Evolutionary conservation across 1,284 basidiomycete genomes (phyloP).

Genomic region (Ceratobasidium sp.): DNA sequence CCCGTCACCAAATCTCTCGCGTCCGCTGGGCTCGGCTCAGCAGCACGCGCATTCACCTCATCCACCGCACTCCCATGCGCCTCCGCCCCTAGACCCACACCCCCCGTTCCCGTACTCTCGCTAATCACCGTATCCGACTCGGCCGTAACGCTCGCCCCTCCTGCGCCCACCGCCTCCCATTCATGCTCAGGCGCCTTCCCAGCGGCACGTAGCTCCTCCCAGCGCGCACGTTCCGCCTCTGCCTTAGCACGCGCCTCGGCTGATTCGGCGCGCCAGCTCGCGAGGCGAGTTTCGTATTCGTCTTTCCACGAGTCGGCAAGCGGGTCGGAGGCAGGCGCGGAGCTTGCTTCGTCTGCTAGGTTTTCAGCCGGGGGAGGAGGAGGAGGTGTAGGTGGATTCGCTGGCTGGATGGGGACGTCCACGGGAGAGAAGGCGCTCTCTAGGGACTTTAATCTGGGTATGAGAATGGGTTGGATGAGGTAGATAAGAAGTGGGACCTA

Average conservation of each 20-base stretch:
- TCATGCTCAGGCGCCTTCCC: constrained; percentile 49
- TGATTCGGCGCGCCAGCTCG: constrained; percentile 79
- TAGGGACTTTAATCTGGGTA: constrained; percentile 20
- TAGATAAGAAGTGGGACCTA: background rate
- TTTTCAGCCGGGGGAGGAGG: constrained; percentile 32
- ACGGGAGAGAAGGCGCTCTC: constrained; percentile 38
- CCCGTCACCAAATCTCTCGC: constrained; percentile 63
- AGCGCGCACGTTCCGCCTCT: constrained; percentile 76
- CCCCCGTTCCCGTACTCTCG: constrained; percentile 28
- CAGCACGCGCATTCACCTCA: constrained; percentile 49
- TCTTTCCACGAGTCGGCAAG: constrained; percentile 65
- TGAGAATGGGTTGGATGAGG: background rate
- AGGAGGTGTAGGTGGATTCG: constrained; percentile 31
- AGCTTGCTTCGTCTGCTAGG: constrained; percentile 31
- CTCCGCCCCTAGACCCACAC: constrained; percentile 10
- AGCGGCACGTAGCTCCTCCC: constrained; percentile 64
- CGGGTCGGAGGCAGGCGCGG: constrained; percentile 27
- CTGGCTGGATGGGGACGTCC: constrained; percentile 37
- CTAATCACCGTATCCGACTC: constrained; percentile 29
- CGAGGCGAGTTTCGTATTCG: constrained; percentile 77
- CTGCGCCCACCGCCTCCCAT: constrained; percentile 51
- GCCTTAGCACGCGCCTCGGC: constrained; percentile 81
- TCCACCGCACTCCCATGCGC: constrained; percentile 33
- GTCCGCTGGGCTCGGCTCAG: constrained; percentile 62
- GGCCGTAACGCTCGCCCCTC: background rate